Evolutionary conservation across 371 early-diverging fungal genomes (phyloP).

Genomic region (Circinella minor): DNA sequence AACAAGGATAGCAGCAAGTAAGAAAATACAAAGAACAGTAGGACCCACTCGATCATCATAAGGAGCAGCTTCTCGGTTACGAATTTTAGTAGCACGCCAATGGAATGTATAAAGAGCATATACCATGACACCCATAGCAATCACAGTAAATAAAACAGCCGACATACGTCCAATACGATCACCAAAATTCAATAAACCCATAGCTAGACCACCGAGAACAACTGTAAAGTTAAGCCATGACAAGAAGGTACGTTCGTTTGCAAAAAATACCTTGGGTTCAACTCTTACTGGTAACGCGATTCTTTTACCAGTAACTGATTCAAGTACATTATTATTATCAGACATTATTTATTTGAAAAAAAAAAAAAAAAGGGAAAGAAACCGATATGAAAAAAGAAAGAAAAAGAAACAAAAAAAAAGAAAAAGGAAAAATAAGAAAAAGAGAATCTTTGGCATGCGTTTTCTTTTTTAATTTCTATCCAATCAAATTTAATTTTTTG

Average conservation of each 20-base stretch:
- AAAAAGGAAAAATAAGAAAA: too few species aligned
- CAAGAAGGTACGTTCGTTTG: conserved; percentile 97
- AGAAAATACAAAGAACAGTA: conserved; percentile 56
- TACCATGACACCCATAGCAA: conserved; percentile 72
- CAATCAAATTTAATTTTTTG: too few species aligned
- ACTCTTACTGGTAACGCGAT: conserved; percentile 86
- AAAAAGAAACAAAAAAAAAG: background rate
- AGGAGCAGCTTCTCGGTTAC: conserved; percentile 57
- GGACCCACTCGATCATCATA: conserved; percentile 65
- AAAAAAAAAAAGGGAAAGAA: conserved; percentile 7
- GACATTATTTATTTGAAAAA: background rate
- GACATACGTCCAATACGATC: conserved; percentile 69
- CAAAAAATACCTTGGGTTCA: conserved; percentile 98
- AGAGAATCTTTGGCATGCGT: too few species aligned
- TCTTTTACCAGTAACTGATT: conserved; percentile 44
- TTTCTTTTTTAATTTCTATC: too few species aligned
- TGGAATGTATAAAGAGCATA: conserved; percentile 82
- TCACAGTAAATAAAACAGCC: conserved; percentile 76
- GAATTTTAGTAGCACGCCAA: conserved; percentile 78
- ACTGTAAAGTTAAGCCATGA: conserved; percentile 80
- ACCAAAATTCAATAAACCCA: conserved; percentile 82
- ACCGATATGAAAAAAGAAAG: background rate
- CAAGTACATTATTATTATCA: conserved; percentile 23
- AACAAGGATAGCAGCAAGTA: conserved; percentile 72
- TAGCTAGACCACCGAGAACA: conserved; percentile 71